A percentile compares a stretch with the other conserved stretches of the same genome.
Evolutionary conservation across 2,329 filamentous ascomycete species (phyloP).

Genomic region (Aulographum hederae): DNA sequence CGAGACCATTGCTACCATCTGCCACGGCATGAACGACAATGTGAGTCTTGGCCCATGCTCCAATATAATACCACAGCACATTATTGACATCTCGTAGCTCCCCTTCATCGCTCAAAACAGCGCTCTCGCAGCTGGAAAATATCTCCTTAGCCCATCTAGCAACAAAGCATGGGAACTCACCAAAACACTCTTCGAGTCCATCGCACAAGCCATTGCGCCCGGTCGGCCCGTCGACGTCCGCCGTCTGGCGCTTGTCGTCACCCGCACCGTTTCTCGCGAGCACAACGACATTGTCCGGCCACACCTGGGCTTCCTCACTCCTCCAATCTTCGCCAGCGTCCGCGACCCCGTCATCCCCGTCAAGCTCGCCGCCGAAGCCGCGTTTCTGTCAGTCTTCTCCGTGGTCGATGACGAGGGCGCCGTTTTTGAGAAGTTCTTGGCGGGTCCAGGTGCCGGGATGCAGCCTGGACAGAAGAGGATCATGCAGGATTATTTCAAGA

Average conservation of each 20-base stretch:
- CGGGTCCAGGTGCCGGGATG: conserved; percentile 42
- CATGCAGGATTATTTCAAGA: conserved; percentile 95
- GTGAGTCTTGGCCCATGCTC: conserved; percentile 31
- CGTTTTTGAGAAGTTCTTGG: conserved; percentile 84
- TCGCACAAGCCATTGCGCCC: conserved; percentile 58
- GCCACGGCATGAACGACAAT: conserved; percentile 59
- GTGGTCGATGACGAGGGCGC: conserved; percentile 73
- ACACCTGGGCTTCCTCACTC: conserved; percentile 62
- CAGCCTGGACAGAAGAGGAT: conserved; percentile 60
- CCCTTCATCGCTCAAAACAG: conserved; percentile 75
- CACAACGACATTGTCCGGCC: conserved; percentile 67
- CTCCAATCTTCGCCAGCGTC: conserved; percentile 74
- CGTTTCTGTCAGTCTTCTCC: conserved; percentile 78
- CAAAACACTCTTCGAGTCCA: conserved; percentile 62
- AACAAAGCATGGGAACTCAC: conserved; percentile 52
- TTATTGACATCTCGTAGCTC: conserved; percentile 25
- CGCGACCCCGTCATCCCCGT: conserved; percentile 86
- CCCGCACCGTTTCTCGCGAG: conserved; percentile 66
- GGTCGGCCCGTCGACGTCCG: conserved; percentile 68
- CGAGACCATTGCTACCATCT: conserved; percentile 60
- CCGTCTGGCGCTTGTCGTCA: conserved; percentile 67
- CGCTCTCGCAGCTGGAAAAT: conserved; percentile 81
- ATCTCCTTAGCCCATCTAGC: conserved; percentile 49
- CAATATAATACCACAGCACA: conserved; percentile 1
- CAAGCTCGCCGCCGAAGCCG: conserved; percentile 86